Evolutionary conservation across 2,329 filamentous ascomycete species (phyloP).

Genomic region (Colletotrichum scovillei): DNA sequence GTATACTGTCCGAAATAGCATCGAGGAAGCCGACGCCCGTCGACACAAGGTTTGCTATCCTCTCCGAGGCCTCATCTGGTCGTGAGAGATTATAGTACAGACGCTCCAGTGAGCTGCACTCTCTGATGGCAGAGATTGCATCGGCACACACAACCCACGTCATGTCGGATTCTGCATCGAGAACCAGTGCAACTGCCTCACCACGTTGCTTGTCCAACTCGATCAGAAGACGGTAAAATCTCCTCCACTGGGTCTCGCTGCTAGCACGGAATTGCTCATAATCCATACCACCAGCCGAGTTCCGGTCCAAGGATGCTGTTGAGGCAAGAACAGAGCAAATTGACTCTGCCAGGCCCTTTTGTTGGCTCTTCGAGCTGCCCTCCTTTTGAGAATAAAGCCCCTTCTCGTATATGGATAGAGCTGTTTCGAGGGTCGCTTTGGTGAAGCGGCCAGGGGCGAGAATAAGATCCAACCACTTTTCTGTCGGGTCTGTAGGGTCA

Average conservation of each 20-base stretch:
- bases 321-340: slow-evolving; percentile 79
- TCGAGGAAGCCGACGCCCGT: slow-evolving; percentile 78
- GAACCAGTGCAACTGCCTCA: slow-evolving; percentile 81
- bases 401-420: slow-evolving; percentile 83
- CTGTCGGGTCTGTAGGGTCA: slow-evolving; percentile 77
- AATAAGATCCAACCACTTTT: slow-evolving; percentile 88
- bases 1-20: slow-evolving; percentile 75
- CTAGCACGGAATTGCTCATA: slow-evolving; percentile 80
- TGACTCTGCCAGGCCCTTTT: slow-evolving; percentile 76
- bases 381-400: slow-evolving; percentile 60
- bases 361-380: slow-evolving; percentile 52
- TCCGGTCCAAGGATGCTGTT: slow-evolving; percentile 73
- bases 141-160: slow-evolving; percentile 90
- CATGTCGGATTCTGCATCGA: slow-evolving; percentile 77
- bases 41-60: slow-evolving; percentile 72
- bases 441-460: slow-evolving; percentile 87
- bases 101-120: slow-evolving; percentile 82
- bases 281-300: slow-evolving; percentile 74
- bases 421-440: slow-evolving; percentile 82
- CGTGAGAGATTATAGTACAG: slow-evolving; percentile 74
- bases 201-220: slow-evolving; percentile 89
- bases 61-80: slow-evolving; percentile 63
- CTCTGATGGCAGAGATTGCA: slow-evolving; percentile 80
- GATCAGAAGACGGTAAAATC: slow-evolving; percentile 86
- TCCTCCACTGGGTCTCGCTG: slow-evolving; percentile 86